Conservation (phyloP, 2,329 filamentous ascomycete genomes). For the Ophiocordyceps unilateralis region DNA sequence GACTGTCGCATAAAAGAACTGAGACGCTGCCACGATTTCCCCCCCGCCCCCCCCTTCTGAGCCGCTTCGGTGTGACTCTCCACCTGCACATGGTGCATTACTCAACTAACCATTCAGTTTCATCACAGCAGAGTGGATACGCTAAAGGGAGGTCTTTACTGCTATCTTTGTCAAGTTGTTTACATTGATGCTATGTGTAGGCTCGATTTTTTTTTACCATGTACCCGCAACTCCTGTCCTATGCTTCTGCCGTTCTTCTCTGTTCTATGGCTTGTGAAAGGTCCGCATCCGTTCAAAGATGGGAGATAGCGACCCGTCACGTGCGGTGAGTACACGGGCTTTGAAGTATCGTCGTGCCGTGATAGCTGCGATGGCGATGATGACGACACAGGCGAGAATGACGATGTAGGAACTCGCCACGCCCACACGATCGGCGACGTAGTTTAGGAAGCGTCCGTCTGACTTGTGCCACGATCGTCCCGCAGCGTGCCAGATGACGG, state of each 20-base stretch:
- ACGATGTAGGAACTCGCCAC: not conserved
- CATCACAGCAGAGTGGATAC: too few species aligned
- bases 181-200: too few species aligned
- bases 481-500: constrained; percentile 6
- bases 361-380: not conserved
- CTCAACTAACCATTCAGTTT: too few species aligned
- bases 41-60: too few species aligned
- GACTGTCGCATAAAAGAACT: too few species aligned
- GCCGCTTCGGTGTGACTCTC: too few species aligned
- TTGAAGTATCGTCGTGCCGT: not conserved
- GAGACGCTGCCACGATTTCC: too few species aligned
- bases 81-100: too few species aligned
- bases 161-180: too few species aligned
- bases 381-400: not conserved
- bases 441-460: constrained; percentile 7
- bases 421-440: constrained; percentile 5
- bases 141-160: too few species aligned
- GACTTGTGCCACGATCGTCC: constrained; percentile 9
- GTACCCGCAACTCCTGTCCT: too few species aligned
- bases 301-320: not conserved
- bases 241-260: not conserved
- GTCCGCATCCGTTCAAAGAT: not conserved
- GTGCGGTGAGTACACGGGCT: not conserved
- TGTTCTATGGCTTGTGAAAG: not conserved
- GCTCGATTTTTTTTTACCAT: too few species aligned